Conservation (phyloP, 1,284 basidiomycete genomes). For the Sanguinoderma infundibulare region DNA sequence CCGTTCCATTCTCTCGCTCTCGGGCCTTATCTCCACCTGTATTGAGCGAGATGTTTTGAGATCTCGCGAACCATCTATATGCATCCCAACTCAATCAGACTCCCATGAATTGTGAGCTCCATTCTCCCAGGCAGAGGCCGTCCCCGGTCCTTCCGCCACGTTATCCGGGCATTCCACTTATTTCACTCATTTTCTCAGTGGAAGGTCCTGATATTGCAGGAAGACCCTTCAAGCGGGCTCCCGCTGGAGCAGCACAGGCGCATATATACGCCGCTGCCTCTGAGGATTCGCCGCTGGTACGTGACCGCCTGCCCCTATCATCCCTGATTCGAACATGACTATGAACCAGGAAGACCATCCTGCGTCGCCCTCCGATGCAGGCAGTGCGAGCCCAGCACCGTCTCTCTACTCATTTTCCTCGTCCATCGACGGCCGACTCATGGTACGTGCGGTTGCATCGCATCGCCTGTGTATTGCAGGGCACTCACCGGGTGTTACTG, state of each 20-base stretch:
- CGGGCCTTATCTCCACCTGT: slow-evolving; percentile 21
- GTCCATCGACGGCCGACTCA: slow-evolving; percentile 36
- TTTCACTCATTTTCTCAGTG: slow-evolving; percentile 10
- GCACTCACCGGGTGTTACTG: not conserved
- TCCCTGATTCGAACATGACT: slow-evolving; percentile 15
- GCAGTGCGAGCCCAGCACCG: slow-evolving; percentile 36
- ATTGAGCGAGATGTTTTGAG: slow-evolving; percentile 11
- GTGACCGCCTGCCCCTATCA: not conserved
- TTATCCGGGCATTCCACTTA: slow-evolving; percentile 18
- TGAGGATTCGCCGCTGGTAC: slow-evolving; percentile 16
- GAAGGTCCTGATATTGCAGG: slow-evolving; percentile 12
- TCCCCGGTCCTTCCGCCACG: slow-evolving; percentile 20
- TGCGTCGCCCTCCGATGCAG: slow-evolving; percentile 19
- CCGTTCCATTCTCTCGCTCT: not conserved
- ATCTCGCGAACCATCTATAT: slow-evolving; percentile 11
- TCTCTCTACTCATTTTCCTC: slow-evolving; percentile 40
- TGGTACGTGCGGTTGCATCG: slow-evolving; percentile 25
- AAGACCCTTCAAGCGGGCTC: slow-evolving; percentile 17
- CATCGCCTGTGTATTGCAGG: not conserved
- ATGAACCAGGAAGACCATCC: slow-evolving; percentile 15
- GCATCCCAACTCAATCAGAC: slow-evolving; percentile 22
- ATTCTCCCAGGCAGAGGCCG: slow-evolving; percentile 6
- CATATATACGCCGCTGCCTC: slow-evolving; percentile 22
- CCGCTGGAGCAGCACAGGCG: slow-evolving; percentile 1
- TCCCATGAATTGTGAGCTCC: slow-evolving; percentile 21